Conservation (phyloP, 75 land plant species). For the Pseudotsuga menziesii region DNA sequence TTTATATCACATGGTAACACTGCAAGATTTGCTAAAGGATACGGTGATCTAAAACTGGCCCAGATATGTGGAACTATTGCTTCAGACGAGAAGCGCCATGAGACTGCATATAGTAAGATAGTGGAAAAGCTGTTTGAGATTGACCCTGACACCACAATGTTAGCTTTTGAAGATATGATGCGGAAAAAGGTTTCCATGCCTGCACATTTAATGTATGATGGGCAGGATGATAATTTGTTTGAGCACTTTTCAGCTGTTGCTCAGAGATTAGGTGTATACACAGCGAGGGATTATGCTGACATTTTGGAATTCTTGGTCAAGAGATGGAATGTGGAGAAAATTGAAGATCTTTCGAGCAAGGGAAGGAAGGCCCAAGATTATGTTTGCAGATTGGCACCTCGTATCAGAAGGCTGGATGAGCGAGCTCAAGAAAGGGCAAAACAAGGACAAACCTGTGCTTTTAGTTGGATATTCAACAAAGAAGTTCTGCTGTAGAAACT, state of each 20-base stretch:
- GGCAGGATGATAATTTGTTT: conserved; percentile 50
- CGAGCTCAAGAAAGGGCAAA: conserved; percentile 41
- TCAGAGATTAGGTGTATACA: conserved; percentile 57
- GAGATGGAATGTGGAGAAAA: conserved; percentile 50
- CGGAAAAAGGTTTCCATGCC: conserved; percentile 65
- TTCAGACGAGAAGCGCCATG: conserved; percentile 51
- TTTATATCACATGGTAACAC: conserved; percentile 70
- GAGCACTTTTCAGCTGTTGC: conserved; percentile 59
- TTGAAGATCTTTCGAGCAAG: conserved; percentile 44
- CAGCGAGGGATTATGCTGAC: conserved; percentile 57
- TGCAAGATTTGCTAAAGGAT: conserved; percentile 52
- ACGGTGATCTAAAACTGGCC: conserved; percentile 53
- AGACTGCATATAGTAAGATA: conserved; percentile 52
- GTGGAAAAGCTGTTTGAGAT: conserved; percentile 69
- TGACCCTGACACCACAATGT: conserved; percentile 48
- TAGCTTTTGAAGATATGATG: conserved; percentile 64
- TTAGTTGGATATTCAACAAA: conserved; percentile 57
- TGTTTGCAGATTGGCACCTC: conserved; percentile 41
- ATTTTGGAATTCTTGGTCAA: conserved; percentile 52
- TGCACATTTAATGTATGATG: conserved; percentile 66
- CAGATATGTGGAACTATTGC: conserved; percentile 60
- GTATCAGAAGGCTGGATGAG: conserved; percentile 53
- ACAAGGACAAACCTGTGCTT: conserved; percentile 21
- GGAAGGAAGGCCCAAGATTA: conserved; percentile 48
- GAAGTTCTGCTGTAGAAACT: conserved; percentile 24